Evolutionary conservation across 31 red algal species (phyloP), one percentile per base, ranked within the genome.

Genomic region (Endocladia muricata): DNA sequence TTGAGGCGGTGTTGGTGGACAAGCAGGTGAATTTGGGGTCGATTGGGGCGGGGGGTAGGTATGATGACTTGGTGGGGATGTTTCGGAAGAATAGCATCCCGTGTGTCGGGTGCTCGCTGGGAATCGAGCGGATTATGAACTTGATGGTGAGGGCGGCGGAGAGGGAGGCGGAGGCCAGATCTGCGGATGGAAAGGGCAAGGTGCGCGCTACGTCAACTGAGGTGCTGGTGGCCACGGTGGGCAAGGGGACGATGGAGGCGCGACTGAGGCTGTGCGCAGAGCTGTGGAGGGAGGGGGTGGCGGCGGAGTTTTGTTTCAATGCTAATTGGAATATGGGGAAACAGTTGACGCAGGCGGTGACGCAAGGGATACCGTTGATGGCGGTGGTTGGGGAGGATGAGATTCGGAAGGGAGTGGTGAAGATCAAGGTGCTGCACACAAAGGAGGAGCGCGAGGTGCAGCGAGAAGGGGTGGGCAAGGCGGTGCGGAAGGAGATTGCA

Each of bases 41-140:
- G 21, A 83, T 98, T 30, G 95, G 82, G 38, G 95, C 90, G 35
- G 95, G 95, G 29, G 95, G 95, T 13, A 74, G 95, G 25, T 98
- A 98, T 42, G 95, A 98, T 67, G 78, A 86, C 5, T 62, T 98
- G 39, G 95, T 98, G 1, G 86, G 80, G 6, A 89, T 86, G 74
- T 98, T 98, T 70, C 62, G 65, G 35, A 79, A 57, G 44, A 73
- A 64, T 19, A 76, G 33, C 7, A 84, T 94, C 17, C 89, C 90
- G 4, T 98, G 95, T 62, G 95, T 98, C 26, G 95, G 95, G 11
- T 91, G 90, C 55, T 98, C 95, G 33, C 41, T 98, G 19, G 95
- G 95, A 26, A 94, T 98, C 64, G 95, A 98, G 70, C 52, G 95
- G 41, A 88, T 94, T 39, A 84, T 98, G 76, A 84, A 88, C 28